A percentile compares a stretch with the other conserved stretches of the same genome.
Evolutionary conservation across 164 flowering plant species (phyloP).

Genomic region (Vitis riparia): DNA sequence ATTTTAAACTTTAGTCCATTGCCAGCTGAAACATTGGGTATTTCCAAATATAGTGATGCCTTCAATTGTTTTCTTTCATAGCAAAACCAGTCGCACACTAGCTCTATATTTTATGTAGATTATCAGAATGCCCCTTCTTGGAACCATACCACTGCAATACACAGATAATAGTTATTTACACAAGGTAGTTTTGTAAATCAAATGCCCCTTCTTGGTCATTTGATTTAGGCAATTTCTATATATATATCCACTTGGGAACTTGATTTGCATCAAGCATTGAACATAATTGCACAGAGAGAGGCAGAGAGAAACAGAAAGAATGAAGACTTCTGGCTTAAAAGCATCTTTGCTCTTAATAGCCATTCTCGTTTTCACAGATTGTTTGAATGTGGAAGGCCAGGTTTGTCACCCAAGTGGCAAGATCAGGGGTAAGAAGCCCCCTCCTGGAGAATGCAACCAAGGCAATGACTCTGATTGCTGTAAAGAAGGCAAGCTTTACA

Average conservation of each 20-base stretch:
- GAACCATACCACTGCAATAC: no score
- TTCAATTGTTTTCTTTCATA: no score
- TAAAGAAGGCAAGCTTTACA: conserved; percentile 2
- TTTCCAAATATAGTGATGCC: no score
- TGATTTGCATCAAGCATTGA: neutral
- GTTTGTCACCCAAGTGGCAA: conserved; percentile 4
- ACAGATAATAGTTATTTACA: no score
- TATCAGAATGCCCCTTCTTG: no score
- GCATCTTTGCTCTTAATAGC: neutral
- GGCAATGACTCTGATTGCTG: conserved; percentile 10
- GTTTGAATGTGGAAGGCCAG: conserved; percentile 1
- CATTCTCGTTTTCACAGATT: neutral
- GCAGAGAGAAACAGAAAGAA: neutral
- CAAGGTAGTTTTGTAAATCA: no score
- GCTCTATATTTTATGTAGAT: no score
- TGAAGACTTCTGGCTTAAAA: neutral
- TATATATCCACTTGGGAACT: neutral
- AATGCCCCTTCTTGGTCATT: no score
- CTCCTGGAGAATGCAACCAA: conserved; percentile 7
- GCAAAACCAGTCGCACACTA: no score
- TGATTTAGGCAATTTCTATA: neutral
- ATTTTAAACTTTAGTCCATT: no score
- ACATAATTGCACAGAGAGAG: neutral
- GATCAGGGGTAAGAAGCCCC: conserved; percentile 4
- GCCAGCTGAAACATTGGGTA: no score